Conservation (phyloP, 208 protist genomes). For the Plasmodiophora brassicae region DNA sequence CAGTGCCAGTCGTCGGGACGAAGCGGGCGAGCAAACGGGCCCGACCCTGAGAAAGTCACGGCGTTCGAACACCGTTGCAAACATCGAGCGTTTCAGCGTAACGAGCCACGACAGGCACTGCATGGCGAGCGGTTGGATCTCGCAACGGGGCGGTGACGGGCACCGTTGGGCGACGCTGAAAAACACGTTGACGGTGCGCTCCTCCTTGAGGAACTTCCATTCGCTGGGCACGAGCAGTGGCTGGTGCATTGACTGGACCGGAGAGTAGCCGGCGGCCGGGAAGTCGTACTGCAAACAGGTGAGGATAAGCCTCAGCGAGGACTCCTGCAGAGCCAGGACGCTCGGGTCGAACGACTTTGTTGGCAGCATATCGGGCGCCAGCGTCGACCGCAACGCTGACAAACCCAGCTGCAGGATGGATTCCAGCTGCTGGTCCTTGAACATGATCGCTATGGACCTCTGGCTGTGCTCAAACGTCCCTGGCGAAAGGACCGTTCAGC, state of each 20-base stretch:
- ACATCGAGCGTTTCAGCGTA: neutral
- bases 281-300: slow-evolving; percentile 13
- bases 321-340: neutral
- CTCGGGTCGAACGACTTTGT: neutral
- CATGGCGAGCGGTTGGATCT: neutral
- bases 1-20: neutral
- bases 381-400: neutral
- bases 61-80: neutral
- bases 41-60: neutral
- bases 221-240: neutral
- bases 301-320: neutral
- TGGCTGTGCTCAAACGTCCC: slow-evolving; percentile 16
- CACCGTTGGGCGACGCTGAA: neutral
- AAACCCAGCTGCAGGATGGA: slow-evolving; percentile 1
- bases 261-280: slow-evolving; percentile 11
- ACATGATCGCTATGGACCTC: slow-evolving; percentile 17
- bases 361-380: neutral
- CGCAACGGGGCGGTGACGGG: neutral
- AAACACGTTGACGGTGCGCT: neutral
- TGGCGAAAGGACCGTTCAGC: too few species aligned
- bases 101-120: slow-evolving; percentile 16
- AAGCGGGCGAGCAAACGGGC: neutral
- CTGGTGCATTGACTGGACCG: slow-evolving; percentile 1
- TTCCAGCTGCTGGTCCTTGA: slow-evolving; percentile 22
- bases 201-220: neutral